Evolutionary conservation across 495 filamentous ascomycete genomes (phyloP).

Genomic region (Penicillium manginii): DNA sequence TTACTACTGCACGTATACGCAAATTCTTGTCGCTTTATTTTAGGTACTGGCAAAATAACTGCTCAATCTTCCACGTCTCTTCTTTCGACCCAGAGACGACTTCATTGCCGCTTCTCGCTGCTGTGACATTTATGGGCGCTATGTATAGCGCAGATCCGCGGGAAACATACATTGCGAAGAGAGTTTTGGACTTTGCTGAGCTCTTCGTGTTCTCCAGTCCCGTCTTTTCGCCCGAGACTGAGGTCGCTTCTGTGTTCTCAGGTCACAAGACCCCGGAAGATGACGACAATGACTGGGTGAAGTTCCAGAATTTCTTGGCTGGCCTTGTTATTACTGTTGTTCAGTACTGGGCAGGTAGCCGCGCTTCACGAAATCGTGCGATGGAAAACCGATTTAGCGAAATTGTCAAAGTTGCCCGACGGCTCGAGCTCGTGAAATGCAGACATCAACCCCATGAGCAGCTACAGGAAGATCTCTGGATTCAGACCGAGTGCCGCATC

Average conservation of each 20-base stretch:
- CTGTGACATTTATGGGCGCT: slow-evolving; percentile 50
- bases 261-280: slow-evolving; percentile 26
- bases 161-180: slow-evolving; percentile 43
- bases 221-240: slow-evolving; percentile 45
- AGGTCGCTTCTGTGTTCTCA: slow-evolving; percentile 37
- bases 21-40: slow-evolving; percentile 48
- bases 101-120: slow-evolving; percentile 41
- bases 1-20: slow-evolving; percentile 47
- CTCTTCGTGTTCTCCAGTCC: slow-evolving; percentile 49
- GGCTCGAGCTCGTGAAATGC: slow-evolving; percentile 38
- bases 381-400: slow-evolving; percentile 52
- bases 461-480: slow-evolving; percentile 41
- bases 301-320: slow-evolving; percentile 50
- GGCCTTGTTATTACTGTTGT: slow-evolving; percentile 45
- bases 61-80: slow-evolving; percentile 43
- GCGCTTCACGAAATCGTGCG: slow-evolving; percentile 41
- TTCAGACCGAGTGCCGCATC: slow-evolving; percentile 50
- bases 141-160: slow-evolving; percentile 49
- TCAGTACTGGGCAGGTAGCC: slow-evolving; percentile 54
- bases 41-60: slow-evolving; percentile 52
- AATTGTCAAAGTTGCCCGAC: slow-evolving; percentile 46
- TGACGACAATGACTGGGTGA: slow-evolving; percentile 37
- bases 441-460: slow-evolving; percentile 37
- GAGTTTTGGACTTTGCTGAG: slow-evolving; percentile 51
- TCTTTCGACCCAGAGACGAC: slow-evolving; percentile 44